Evolutionary conservation across 2,329 filamentous ascomycete species (phyloP).

Genomic region (Monilinia laxa): DNA sequence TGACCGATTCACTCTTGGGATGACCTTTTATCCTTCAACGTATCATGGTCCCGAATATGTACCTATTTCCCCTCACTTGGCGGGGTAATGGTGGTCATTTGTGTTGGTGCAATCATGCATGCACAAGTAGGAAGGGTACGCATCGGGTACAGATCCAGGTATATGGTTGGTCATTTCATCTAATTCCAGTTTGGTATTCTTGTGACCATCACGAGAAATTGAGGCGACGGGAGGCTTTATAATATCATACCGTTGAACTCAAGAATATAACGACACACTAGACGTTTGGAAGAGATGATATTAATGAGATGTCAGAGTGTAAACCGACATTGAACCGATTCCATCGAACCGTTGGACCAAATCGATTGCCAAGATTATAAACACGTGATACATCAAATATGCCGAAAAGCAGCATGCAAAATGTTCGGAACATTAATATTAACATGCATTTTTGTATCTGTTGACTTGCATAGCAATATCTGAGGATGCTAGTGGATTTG

Average conservation of each 20-base stretch:
- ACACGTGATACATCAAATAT: not conserved
- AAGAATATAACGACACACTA: not conserved
- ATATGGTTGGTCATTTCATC: slow-evolving; percentile 6
- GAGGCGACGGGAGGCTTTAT: not conserved
- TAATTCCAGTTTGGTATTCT: not conserved
- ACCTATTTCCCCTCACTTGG: slow-evolving; percentile 23
- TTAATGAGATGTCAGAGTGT: not conserved
- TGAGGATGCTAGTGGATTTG: not conserved
- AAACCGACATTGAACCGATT: slow-evolving; percentile 1
- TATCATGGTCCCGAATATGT: not conserved
- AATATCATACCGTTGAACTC: not conserved
- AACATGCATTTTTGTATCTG: not conserved
- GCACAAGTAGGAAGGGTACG: not conserved
- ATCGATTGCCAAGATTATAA: not conserved
- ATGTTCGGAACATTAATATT: not conserved
- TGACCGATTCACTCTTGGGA: slow-evolving; percentile 11
- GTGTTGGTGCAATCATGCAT: slow-evolving; percentile 8
- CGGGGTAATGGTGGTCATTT: slow-evolving; percentile 14
- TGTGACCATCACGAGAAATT: not conserved
- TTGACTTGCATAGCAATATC: not conserved
- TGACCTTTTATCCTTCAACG: not conserved
- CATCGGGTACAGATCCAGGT: not conserved
- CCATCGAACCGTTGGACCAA: not conserved
- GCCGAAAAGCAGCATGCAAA: not conserved
- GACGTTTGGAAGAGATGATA: not conserved